Evolutionary conservation across 148 eudicot genomes (phyloP).

Genomic region (Pharnaceum exiguum): DNA sequence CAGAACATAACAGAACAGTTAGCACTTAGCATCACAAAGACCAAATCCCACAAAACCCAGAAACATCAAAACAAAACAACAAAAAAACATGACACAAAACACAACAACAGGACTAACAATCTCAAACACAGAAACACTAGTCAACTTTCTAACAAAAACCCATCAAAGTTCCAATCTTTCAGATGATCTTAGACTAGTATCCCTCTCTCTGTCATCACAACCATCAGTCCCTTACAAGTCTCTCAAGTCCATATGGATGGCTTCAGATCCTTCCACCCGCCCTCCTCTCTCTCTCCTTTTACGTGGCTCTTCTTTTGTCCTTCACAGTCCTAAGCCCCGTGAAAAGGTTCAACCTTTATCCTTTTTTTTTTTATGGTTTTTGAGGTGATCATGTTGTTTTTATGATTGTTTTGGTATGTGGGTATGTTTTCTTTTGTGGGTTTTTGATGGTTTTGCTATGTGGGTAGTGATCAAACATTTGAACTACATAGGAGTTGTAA

Average conservation of each 20-base stretch:
- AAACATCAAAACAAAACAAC: too few relatives aligned
- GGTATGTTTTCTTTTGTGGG: neutral
- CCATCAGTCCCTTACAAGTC: slow-evolving; percentile 53
- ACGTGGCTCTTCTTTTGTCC: slow-evolving; percentile 49
- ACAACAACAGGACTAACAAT: slow-evolving; percentile 31
- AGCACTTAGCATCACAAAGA: too few relatives aligned
- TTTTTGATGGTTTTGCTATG: neutral
- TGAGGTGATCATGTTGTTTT: neutral
- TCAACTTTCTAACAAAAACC: slow-evolving; percentile 34
- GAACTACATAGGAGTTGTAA: neutral
- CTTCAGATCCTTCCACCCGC: slow-evolving; percentile 37
- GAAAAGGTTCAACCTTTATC: slow-evolving; percentile 42
- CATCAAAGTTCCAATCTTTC: slow-evolving; percentile 32
- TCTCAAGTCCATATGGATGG: slow-evolving; percentile 63
- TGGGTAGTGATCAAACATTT: neutral
- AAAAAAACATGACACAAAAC: too few relatives aligned
- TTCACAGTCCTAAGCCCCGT: slow-evolving; percentile 70
- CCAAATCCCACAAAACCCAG: too few relatives aligned
- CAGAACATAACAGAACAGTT: too few relatives aligned
- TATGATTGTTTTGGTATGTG: neutral
- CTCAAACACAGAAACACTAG: slow-evolving; percentile 46
- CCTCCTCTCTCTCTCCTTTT: slow-evolving; percentile 42
- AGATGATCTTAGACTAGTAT: slow-evolving; percentile 33
- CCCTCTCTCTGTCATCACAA: slow-evolving; percentile 40
- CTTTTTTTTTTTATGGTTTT: neutral